Conservation (phyloP, 1,139 yeast species). For the Geotrichum aggregatum region DNA sequence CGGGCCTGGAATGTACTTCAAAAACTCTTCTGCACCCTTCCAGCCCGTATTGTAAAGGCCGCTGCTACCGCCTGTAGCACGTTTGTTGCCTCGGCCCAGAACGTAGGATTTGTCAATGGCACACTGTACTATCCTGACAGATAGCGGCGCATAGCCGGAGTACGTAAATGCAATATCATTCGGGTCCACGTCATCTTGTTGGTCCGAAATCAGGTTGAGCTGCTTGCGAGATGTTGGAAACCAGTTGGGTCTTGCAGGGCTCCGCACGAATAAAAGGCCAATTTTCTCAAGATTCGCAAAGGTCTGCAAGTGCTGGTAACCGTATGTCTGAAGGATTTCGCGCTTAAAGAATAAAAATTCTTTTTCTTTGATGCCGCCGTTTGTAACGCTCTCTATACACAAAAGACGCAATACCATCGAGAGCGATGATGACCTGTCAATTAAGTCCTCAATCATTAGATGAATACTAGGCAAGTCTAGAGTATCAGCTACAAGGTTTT, state of each 20-base stretch:
- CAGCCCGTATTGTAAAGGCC: constrained; percentile 31
- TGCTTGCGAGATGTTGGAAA: constrained; percentile 31
- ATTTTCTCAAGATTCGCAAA: constrained; percentile 43
- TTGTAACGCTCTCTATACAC: constrained; percentile 53
- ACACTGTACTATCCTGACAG: constrained; percentile 43
- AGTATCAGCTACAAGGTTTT: constrained; percentile 58
- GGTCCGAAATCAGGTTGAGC: constrained; percentile 35
- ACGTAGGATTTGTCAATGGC: constrained; percentile 36
- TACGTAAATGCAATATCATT: constrained; percentile 40
- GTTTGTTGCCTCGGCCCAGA: constrained; percentile 12
- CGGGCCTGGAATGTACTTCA: constrained; percentile 38
- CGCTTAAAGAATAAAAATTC: constrained; percentile 51
- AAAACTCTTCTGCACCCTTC: constrained; percentile 38
- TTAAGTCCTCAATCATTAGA: constrained; percentile 47
- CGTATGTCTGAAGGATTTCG: constrained; percentile 56
- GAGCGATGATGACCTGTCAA: constrained; percentile 44
- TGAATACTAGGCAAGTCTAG: constrained; percentile 54
- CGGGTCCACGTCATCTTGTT: constrained; percentile 34
- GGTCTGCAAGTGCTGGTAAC: constrained; percentile 47
- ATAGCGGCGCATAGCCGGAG: constrained; percentile 48
- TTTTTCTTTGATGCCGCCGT: constrained; percentile 60
- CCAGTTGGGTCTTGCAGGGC: constrained; percentile 37
- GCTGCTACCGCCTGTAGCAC: constrained; percentile 25
- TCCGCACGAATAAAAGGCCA: constrained; percentile 38
- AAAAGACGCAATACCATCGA: constrained; percentile 48